A percentile compares a stretch with the other conserved stretches of the same genome.
Conservation (phyloP, 2,329 filamentous ascomycete species). For the Aspergillus aculeatinus region DNA sequence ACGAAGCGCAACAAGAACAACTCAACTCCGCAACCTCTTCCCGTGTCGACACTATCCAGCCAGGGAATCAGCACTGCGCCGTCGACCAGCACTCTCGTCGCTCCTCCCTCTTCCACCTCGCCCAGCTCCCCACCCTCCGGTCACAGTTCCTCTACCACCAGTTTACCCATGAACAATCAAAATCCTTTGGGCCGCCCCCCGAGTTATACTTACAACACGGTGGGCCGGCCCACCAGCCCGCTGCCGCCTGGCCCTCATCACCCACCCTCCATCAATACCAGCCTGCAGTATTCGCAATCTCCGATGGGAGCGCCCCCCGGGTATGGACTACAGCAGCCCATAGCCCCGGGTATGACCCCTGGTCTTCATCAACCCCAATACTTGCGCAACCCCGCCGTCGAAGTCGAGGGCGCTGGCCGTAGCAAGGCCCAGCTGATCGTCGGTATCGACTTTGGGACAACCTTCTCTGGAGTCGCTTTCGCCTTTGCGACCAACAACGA, state of each 20-base stretch:
- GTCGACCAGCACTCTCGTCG: slow-evolving; percentile 31
- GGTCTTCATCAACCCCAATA: slow-evolving; percentile 31
- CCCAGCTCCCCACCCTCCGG: slow-evolving; percentile 38
- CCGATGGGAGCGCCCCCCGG: slow-evolving; percentile 45
- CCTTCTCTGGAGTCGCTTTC: slow-evolving; percentile 96
- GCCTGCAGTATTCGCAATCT: slow-evolving; percentile 50
- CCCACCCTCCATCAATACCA: slow-evolving; percentile 56
- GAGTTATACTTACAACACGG: slow-evolving; percentile 60
- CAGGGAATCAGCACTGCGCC: slow-evolving; percentile 21
- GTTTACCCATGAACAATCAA: slow-evolving; percentile 56
- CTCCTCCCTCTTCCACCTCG: slow-evolving; percentile 38
- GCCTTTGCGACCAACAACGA: slow-evolving; percentile 92
- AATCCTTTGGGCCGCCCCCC: slow-evolving; percentile 61
- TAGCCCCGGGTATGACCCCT: slow-evolving; percentile 29
- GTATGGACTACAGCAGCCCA: slow-evolving; percentile 43
- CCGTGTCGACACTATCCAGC: slow-evolving; percentile 3
- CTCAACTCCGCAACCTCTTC: slow-evolving; percentile 33
- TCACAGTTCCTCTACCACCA: slow-evolving; percentile 49
- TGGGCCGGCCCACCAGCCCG: slow-evolving; percentile 53
- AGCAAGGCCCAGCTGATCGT: slow-evolving; percentile 98
- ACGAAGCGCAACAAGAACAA: slow-evolving; percentile 53
- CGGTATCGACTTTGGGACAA: slow-evolving; percentile 98
- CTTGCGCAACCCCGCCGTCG: slow-evolving; percentile 45
- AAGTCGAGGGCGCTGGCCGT: slow-evolving; percentile 83
- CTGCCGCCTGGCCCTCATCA: slow-evolving; percentile 49